Evolutionary conservation across 352 stramenopile species (phyloP).

Genomic region (Globisporangium cystogenes): DNA sequence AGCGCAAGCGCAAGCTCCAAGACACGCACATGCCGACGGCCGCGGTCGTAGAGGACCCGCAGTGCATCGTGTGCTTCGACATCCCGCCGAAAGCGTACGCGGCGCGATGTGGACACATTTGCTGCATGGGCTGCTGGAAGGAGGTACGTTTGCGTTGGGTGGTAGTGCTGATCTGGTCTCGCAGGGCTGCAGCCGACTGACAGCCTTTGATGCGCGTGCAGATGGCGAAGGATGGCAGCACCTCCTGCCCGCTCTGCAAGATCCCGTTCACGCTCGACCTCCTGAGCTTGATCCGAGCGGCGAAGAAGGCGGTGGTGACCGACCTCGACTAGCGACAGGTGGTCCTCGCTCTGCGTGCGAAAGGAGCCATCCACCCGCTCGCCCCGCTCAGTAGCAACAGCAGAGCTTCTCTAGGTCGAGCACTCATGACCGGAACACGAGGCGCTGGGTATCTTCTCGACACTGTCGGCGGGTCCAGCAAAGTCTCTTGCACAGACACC

Average conservation of each 20-base stretch:
- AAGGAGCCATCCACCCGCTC: too few relatives aligned
- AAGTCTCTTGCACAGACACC: too few relatives aligned
- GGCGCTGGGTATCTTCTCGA: too few relatives aligned
- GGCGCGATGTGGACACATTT: conserved; percentile 79
- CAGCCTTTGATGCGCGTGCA: conserved; percentile 9
- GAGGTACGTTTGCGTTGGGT: conserved; percentile 40
- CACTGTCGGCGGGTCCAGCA: too few relatives aligned
- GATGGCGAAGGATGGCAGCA: conserved; percentile 75
- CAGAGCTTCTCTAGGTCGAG: too few relatives aligned
- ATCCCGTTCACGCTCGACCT: conserved; percentile 60
- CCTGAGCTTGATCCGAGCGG: conserved; percentile 67
- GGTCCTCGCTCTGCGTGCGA: background rate
- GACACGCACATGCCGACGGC: conserved; percentile 21
- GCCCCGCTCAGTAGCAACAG: too few relatives aligned
- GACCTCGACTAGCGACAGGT: background rate
- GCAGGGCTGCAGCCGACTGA: background rate
- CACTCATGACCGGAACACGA: too few relatives aligned
- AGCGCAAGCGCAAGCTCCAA: conserved; percentile 44
- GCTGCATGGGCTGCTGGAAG: conserved; percentile 78
- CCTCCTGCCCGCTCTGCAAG: conserved; percentile 74
- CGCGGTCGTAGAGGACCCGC: conserved; percentile 63
- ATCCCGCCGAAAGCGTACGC: conserved; percentile 73
- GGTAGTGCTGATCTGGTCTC: too few relatives aligned
- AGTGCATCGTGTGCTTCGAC: conserved; percentile 84
- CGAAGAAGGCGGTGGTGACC: conserved; percentile 19